Conservation (phyloP, 208 protist species). For the Trichomonas vaginalis region DNA sequence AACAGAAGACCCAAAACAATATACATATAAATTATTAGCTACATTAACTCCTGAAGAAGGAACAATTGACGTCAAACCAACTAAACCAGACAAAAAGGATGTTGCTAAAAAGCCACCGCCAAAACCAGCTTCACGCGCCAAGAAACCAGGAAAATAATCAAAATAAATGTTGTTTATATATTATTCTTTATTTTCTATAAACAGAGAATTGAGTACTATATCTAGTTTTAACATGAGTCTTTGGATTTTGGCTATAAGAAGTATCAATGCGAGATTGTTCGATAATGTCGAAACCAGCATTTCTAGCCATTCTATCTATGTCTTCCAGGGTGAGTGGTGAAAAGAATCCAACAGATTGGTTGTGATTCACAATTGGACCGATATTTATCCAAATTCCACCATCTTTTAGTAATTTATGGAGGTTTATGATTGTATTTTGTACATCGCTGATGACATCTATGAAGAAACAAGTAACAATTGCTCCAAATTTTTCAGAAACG, state of each 20-base stretch:
- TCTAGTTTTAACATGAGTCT: not conserved
- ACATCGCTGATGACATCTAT: not conserved
- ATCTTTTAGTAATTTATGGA: not conserved
- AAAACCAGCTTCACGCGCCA: not conserved
- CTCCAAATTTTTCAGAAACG: not conserved
- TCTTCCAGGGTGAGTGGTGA: not conserved
- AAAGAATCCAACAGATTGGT: not conserved
- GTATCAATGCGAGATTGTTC: not conserved
- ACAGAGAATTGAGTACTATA: not conserved
- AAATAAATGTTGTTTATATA: too few relatives aligned
- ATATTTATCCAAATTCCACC: conserved; percentile 7
- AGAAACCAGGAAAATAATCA: conserved; percentile 4
- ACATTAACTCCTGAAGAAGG: not conserved
- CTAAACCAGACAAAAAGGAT: not conserved
- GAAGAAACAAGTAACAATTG: not conserved
- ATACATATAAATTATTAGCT: not conserved
- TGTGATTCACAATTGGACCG: not conserved
- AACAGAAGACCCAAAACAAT: not conserved
- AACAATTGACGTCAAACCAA: not conserved
- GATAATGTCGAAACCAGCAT: not conserved
- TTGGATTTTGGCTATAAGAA: not conserved
- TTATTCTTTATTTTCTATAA: not conserved
- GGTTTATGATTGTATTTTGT: not conserved
- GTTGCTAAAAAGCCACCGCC: not conserved
- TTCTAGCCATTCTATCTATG: not conserved